Conservation (phyloP, 2,329 filamentous ascomycete genomes). For the Malbranchea zuffiana region DNA sequence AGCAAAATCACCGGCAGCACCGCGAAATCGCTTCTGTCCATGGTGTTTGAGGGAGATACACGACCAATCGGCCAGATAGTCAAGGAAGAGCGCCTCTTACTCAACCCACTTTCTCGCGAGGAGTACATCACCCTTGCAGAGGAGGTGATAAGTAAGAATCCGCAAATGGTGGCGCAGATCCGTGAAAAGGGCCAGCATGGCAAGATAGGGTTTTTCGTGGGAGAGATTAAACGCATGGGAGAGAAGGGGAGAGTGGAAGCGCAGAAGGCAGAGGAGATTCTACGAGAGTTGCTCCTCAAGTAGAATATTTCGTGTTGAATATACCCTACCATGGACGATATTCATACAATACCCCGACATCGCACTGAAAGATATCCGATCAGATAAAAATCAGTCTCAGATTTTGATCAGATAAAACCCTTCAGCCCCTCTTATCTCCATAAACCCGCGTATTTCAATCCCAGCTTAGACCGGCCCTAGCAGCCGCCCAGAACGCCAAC, state of each 20-base stretch:
- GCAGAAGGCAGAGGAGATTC: conserved; percentile 43
- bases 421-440: too few relatives aligned
- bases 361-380: background rate
- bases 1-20: conserved; percentile 44
- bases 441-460: too few relatives aligned
- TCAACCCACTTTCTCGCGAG: conserved; percentile 44
- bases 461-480: too few relatives aligned
- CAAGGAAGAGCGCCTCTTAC: conserved; percentile 44
- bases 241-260: conserved; percentile 53
- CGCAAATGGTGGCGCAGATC: conserved; percentile 49
- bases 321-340: background rate
- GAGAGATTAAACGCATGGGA: conserved; percentile 54
- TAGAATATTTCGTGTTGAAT: background rate
- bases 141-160: conserved; percentile 43
- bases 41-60: conserved; percentile 43
- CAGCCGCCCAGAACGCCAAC: background rate
- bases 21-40: conserved; percentile 49
- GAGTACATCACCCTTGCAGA: conserved; percentile 48
- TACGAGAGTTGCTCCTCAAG: conserved; percentile 39
- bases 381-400: conserved; percentile 1
- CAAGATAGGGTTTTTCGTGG: conserved; percentile 59
- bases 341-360: background rate
- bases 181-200: conserved; percentile 48
- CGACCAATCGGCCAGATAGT: conserved; percentile 44
- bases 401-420: too few relatives aligned